Evolutionary conservation across 257 asterid species (phyloP).

Genomic region (Solanum dulcamara): DNA sequence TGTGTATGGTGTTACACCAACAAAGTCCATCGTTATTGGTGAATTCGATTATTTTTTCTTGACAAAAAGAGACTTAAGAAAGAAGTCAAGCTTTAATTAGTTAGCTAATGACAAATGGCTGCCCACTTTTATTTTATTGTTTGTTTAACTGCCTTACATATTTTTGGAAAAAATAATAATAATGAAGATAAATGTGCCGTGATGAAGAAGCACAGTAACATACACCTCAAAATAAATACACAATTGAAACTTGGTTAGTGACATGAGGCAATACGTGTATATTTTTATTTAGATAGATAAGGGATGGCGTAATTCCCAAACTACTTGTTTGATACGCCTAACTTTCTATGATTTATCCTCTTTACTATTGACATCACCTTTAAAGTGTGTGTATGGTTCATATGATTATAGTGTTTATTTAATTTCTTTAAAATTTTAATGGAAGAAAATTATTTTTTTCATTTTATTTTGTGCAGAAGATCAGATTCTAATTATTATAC

Average conservation of each 20-base stretch:
- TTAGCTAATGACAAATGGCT: not conserved
- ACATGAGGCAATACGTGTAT: not conserved
- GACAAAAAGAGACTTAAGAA: not conserved
- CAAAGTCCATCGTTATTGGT: not conserved
- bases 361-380: not conserved
- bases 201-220: not conserved
- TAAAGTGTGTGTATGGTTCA: not conserved
- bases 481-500: too few species aligned
- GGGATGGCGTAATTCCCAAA: not conserved
- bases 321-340: not conserved
- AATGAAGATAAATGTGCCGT: not conserved
- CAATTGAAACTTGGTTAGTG: not conserved
- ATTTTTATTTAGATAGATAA: not conserved
- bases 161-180: not conserved
- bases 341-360: not conserved
- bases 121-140: not conserved
- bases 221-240: not conserved
- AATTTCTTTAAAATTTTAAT: not conserved
- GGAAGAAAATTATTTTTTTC: not conserved
- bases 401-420: not conserved
- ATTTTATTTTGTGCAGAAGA: not conserved
- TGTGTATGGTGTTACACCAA: not conserved
- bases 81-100: not conserved
- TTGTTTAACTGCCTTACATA: not conserved
- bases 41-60: not conserved